Percentiles rank a stretch among this genome's conserved stretches.
Conservation (phyloP, 73 alveolate species). For the Durusdinium trenchii region DNA sequence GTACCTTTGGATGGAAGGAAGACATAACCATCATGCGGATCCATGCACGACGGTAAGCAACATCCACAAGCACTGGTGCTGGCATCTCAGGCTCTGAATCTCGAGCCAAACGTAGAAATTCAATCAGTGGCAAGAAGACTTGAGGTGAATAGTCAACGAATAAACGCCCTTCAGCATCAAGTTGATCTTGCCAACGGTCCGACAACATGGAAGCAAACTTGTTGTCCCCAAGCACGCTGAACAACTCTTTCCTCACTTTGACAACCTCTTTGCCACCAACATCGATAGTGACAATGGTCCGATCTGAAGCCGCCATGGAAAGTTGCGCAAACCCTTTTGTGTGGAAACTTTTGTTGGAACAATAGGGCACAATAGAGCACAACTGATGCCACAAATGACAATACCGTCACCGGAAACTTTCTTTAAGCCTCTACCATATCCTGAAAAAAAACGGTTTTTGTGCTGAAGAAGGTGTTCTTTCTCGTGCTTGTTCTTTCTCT, state of each 20-base stretch:
- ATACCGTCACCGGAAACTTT: too few relatives aligned
- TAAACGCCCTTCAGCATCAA: background rate
- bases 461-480: too few relatives aligned
- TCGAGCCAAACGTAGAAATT: constrained; percentile 34
- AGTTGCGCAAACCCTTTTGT: too few relatives aligned
- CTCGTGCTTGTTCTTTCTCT: too few relatives aligned
- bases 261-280: constrained; percentile 53
- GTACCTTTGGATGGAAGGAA: constrained; percentile 18
- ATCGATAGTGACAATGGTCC: background rate
- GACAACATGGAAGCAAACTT: constrained; percentile 36
- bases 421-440: too few relatives aligned
- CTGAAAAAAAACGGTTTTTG: too few relatives aligned
- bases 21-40: constrained; percentile 37
- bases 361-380: too few relatives aligned
- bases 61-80: background rate
- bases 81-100: constrained; percentile 21
- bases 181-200: constrained; percentile 25
- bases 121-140: constrained; percentile 48
- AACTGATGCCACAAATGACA: too few relatives aligned
- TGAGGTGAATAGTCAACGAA: constrained; percentile 76
- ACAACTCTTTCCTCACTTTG: constrained; percentile 26
- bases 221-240: constrained; percentile 80
- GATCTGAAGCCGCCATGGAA: background rate
- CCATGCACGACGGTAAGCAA: background rate
- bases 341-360: too few relatives aligned